phyloP scores from a whole-genome alignment of 192 early-diverging fungal species.

The Gaertneriomyces semiglobifer region DNA sequence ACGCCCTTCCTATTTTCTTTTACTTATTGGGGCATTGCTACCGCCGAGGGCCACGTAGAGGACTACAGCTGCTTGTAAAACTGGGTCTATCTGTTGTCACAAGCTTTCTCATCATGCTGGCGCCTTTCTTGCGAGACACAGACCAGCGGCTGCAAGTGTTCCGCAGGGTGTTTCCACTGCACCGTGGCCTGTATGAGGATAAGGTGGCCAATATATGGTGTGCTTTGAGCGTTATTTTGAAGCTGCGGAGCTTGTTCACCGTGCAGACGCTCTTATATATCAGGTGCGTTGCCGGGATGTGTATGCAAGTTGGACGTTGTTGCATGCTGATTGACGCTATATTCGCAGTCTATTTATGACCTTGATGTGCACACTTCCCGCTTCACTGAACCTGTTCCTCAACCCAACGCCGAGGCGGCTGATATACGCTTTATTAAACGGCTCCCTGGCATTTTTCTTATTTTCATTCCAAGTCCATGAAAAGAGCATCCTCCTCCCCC shows the following conservation, averaged over 20 bases:
- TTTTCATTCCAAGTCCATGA: constrained; percentile 98
- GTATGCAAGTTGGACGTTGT: background rate
- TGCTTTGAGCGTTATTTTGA: constrained; percentile 78
- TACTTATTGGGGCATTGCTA: constrained; percentile 77
- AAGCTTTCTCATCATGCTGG: constrained; percentile 66
- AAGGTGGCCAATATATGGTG: constrained; percentile 99
- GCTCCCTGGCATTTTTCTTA: constrained; percentile 87
- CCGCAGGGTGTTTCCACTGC: constrained; percentile 84
- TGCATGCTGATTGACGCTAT: background rate
- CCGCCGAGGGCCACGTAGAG: constrained; percentile 8
- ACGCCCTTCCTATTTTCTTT: constrained; percentile 84
- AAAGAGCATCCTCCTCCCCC: constrained; percentile 89
- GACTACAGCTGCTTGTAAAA: constrained; percentile 52
- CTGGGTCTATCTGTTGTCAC: constrained; percentile 69
- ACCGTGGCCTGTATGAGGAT: constrained; percentile 94
- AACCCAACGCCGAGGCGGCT: constrained; percentile 52
- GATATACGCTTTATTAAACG: constrained; percentile 69
- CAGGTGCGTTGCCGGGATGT: constrained; percentile 47
- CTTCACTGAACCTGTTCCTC: constrained; percentile 62
- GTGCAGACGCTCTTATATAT: constrained; percentile 60
- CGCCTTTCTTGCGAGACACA: constrained; percentile 63
- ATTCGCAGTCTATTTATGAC: constrained; percentile 62
- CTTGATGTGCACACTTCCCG: constrained; percentile 66
- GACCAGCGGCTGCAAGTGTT: constrained; percentile 73
- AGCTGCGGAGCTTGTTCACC: constrained; percentile 68